A percentile compares a stretch with the other conserved stretches of the same genome.
Conservation (phyloP, 805 yeast genomes). For the Yarrowia sp. region DNA sequence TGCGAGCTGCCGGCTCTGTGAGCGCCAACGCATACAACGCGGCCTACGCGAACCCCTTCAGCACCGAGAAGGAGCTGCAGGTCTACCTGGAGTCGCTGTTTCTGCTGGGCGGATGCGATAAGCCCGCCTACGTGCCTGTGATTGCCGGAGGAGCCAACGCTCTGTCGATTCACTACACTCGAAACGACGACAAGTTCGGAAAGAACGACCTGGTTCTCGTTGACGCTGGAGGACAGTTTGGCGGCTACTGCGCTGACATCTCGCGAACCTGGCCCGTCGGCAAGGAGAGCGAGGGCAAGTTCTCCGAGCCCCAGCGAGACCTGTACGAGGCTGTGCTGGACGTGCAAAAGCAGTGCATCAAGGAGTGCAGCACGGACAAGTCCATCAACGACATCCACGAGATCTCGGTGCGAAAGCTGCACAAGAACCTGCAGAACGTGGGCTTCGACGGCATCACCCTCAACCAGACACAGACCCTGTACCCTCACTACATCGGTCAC, state of each 20-base stretch:
- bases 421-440: constrained; percentile 62
- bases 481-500: constrained; percentile 96
- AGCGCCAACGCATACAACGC: constrained; percentile 81
- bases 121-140: constrained; percentile 89
- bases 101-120: constrained; percentile 83
- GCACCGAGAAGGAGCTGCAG: constrained; percentile 73
- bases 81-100: constrained; percentile 81
- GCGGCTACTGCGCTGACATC: constrained; percentile 94
- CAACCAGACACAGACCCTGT: constrained; percentile 46
- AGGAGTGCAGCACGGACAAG: constrained; percentile 55
- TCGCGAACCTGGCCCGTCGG: constrained; percentile 92
- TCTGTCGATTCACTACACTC: constrained; percentile 85
- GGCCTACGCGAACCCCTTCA: constrained; percentile 63
- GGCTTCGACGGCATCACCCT: constrained; percentile 52
- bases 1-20: constrained; percentile 80
- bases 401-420: constrained; percentile 57
- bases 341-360: constrained; percentile 77
- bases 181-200: constrained; percentile 79
- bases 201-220: constrained; percentile 82
- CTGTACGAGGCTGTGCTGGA: constrained; percentile 83
- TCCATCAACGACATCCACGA: constrained; percentile 77
- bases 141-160: constrained; percentile 94
- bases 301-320: constrained; percentile 76
- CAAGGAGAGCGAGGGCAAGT: constrained; percentile 49
- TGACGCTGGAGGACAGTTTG: constrained; percentile 91